These are phyloP conservation scores for Begonia fuchsioides DNA, from an alignment of 306 rosid species.

Conservation along the genomic window DNA sequence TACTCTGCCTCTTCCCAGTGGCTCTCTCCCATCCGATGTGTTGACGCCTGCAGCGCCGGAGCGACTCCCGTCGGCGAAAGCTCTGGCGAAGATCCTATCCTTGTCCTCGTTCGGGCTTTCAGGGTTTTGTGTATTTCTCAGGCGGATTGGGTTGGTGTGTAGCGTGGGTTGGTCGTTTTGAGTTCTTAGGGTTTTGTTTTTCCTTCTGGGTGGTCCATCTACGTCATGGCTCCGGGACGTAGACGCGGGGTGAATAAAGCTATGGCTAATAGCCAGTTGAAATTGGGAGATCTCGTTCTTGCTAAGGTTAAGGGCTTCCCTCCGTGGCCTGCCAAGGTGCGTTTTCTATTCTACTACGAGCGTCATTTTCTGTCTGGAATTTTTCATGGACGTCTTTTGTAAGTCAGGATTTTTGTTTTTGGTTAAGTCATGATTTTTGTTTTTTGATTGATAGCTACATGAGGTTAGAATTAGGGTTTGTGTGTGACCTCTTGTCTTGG, in stretches of 20 bases:
- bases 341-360: conserved; percentile 6
- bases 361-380: background rate
- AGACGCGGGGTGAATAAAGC: conserved; percentile 83
- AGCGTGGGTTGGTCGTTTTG: background rate
- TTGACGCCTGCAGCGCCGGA: conserved; percentile 36
- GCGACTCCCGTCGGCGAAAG: conserved; percentile 23
- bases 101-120: conserved; percentile 26
- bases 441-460: too few relatives aligned
- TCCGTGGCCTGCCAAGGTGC: conserved; percentile 94
- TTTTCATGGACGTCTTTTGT: too few relatives aligned
- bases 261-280: conserved; percentile 49
- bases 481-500: too few relatives aligned
- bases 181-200: conserved; percentile 14
- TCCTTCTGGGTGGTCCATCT: conserved; percentile 8
- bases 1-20: background rate
- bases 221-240: conserved; percentile 84
- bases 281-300: conserved; percentile 92
- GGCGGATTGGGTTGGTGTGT: conserved; percentile 4
- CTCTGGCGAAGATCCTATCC: conserved; percentile 11
- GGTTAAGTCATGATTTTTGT: too few relatives aligned
- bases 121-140: conserved; percentile 25
- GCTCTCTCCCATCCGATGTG: conserved; percentile 13
- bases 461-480: too few relatives aligned
- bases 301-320: conserved; percentile 99
- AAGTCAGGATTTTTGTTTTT: too few relatives aligned